phyloP scores from a whole-genome alignment of 495 filamentous ascomycete species.

The Talaromyces liani region DNA sequence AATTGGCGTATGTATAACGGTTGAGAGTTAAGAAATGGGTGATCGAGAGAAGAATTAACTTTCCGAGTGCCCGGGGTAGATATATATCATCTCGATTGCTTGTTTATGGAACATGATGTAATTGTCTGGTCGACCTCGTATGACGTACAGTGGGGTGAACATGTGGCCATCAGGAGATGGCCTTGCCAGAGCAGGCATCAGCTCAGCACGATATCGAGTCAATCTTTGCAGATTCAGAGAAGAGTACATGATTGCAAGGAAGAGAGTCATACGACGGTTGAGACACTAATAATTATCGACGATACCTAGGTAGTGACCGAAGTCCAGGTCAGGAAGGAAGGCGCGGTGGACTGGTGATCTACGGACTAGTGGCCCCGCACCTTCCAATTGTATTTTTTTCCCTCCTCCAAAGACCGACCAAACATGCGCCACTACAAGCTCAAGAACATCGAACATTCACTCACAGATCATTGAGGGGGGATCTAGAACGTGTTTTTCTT shows the following conservation, averaged over 20 bases:
- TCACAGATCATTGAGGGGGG: neutral
- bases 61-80: neutral
- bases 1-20: neutral
- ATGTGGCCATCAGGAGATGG: conserved; percentile 9
- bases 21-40: neutral
- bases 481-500: neutral
- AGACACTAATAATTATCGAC: neutral
- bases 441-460: neutral
- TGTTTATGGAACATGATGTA: neutral
- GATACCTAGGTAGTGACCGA: too few species aligned
- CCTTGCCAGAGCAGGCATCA: neutral
- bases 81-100: neutral
- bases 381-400: neutral
- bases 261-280: neutral
- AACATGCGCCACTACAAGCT: neutral
- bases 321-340: neutral
- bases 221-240: neutral
- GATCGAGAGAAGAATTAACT: conserved; percentile 5
- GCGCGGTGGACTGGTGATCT: neutral
- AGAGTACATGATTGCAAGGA: neutral
- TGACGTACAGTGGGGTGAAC: conserved; percentile 10
- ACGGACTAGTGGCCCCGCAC: neutral
- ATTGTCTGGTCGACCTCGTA: conserved; percentile 10
- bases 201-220: neutral
- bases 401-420: neutral